Evolutionary conservation across 2,329 filamentous ascomycete genomes (phyloP).

Genomic region (Dothideomycetes sp.): DNA sequence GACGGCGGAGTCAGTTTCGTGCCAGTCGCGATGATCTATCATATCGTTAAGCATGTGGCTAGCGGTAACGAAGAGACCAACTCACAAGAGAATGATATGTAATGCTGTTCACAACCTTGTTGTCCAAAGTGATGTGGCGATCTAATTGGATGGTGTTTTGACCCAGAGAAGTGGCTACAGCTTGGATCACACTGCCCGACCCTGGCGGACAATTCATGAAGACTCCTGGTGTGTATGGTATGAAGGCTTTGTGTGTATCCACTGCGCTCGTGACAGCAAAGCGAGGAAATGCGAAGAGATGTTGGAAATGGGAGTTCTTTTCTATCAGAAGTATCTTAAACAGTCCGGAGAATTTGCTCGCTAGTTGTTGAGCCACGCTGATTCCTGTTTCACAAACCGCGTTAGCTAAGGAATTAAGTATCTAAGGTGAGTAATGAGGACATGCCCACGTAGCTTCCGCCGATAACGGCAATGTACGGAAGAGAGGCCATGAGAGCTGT

Average conservation of each 20-base stretch:
- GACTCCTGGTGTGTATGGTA: slow-evolving; percentile 5
- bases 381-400: slow-evolving; percentile 6
- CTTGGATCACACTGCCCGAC: slow-evolving; percentile 4
- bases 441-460: slow-evolving; percentile 4
- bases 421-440: neutral
- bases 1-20: slow-evolving; percentile 7
- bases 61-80: neutral
- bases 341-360: slow-evolving; percentile 2
- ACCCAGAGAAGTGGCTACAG: slow-evolving; percentile 1
- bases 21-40: slow-evolving; percentile 8
- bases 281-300: slow-evolving; percentile 8
- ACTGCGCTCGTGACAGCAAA: slow-evolving; percentile 6
- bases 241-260: slow-evolving; percentile 9
- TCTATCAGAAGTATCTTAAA: slow-evolving; percentile 7
- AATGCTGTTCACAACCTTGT: slow-evolving; percentile 1
- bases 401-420: neutral
- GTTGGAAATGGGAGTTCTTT: slow-evolving; percentile 10
- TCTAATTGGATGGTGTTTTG: slow-evolving; percentile 3
- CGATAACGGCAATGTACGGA: slow-evolving; percentile 4
- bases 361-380: slow-evolving; percentile 9
- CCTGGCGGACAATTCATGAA: slow-evolving; percentile 4
- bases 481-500: slow-evolving; percentile 1
- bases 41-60: neutral
- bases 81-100: slow-evolving; percentile 6
- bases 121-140: slow-evolving; percentile 3